Base-by-base conservation (phyloP, 2,329 filamentous ascomycete species). In the Lasiodiplodia gonubiensis region DNA sequence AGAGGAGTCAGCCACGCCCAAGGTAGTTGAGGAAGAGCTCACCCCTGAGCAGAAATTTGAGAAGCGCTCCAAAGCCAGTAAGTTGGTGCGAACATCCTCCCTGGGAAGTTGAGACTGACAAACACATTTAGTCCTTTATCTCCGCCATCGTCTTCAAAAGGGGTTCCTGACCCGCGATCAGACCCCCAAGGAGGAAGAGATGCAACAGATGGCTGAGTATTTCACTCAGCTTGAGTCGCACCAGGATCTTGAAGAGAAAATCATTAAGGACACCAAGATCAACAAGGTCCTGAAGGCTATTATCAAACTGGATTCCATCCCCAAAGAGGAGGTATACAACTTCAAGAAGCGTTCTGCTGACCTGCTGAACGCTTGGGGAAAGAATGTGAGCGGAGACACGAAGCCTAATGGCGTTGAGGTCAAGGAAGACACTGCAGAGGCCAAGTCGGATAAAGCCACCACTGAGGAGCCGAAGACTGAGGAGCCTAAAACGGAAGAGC, bases 281-380 rank as follows among this genome's bases (percentile, higher is more conserved):
- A 94, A 98, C 88, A 99, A 99, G 83, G 94, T 99, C 12, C 86
- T 99, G 67, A 97, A 96, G 83, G 93, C 91, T 4, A 95, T 99
- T 71, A 84, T 97, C 74, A 97, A 97, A 83, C 85, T 99, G 10
- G 86, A 90, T 52, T 86, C 86, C 3, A 97, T 99, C 72, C 94
- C 94, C 5, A 90, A 90, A 69, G 95, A 99, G 71, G 92, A 94
- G 42, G 92, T 97, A 71, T 96, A 90, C 79, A 83, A 91, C 66
- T 97, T 99, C 87, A 96, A 95, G 83, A 84, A 89, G 71, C 90
- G 95, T 63, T 94, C 93, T 42, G 86, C 91, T 71, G 84, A 86
- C 6, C 85, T 99, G 57, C 84, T 98, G n/a, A 89, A 90, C 71
- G 91, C 90, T 79, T 99, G 95, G 95, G 96, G 91, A 78, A 90